Conservation (phyloP, 345 rosid genomes). For the Lepidium aucheri region DNA sequence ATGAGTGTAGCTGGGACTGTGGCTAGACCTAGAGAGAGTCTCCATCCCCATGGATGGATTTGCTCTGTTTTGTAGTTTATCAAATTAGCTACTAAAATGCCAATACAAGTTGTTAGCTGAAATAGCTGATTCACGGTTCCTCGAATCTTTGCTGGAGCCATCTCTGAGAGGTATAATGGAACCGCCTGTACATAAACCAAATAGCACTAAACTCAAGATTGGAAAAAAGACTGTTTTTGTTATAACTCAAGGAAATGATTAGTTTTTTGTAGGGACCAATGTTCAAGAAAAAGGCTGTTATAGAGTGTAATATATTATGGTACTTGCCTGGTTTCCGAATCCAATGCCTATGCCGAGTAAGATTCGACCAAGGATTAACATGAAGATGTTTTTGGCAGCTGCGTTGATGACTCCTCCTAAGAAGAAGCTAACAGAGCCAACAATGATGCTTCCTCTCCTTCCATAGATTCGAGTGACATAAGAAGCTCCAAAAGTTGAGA, state of each 20-base stretch:
- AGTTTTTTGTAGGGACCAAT: no score
- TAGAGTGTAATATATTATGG: neutral
- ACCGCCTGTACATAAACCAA: conserved; percentile 49
- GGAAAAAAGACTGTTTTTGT: neutral
- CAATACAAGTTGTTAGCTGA: conserved; percentile 78
- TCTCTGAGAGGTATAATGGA: conserved; percentile 80
- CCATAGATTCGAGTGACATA: conserved; percentile 57
- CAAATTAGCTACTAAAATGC: conserved; percentile 63
- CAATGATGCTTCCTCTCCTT: conserved; percentile 59
- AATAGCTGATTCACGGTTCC: conserved; percentile 80
- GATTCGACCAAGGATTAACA: conserved; percentile 67
- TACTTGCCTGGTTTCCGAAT: conserved; percentile 71
- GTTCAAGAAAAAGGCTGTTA: no score
- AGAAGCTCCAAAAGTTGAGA: conserved; percentile 73
- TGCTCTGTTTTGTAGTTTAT: conserved; percentile 62
- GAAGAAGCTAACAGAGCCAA: conserved; percentile 76
- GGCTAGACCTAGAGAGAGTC: conserved; percentile 69
- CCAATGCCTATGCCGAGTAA: conserved; percentile 80
- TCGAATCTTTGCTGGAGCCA: conserved; percentile 79
- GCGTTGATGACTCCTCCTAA: conserved; percentile 69
- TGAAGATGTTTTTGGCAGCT: conserved; percentile 46
- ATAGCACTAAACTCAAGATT: neutral
- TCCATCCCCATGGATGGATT: conserved; percentile 92
- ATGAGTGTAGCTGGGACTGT: conserved; percentile 55
- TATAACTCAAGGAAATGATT: no score